Base-by-base conservation (phyloP, 148 eudicot genomes). In the Bassia scoparia region DNA sequence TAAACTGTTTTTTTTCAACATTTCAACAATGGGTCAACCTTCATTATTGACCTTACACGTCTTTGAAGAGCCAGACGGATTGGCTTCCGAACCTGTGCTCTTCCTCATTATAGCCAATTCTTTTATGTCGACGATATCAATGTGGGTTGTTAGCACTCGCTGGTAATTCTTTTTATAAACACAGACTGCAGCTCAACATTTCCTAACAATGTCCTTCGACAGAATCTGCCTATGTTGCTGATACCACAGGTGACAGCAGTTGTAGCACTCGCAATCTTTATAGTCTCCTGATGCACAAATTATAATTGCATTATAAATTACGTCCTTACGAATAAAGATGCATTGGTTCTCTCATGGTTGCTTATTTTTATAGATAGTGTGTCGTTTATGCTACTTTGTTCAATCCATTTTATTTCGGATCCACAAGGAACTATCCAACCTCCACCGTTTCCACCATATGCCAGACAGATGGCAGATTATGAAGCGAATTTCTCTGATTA, bases 271-370 rank as follows among this genome's bases (percentile, higher is more conserved):
- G 72, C 44, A 75, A 58, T 68, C 58, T 75, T 10, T 56, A 30
- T 21, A 75, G 72, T 30, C 17, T 75, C 12, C 58, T 58, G 58
- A 58, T 68, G 58, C 17, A 58, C 13, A 31, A 33, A 34, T 58
- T 12, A 44, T 48, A 67, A 17, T 31, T 75, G 46, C n/a, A n/a
- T n/a, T n/a, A n/a, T n/a, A 43, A 54, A n/a, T 75, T 75, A 33
- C 58, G 59, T 3, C 78, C 78, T 4, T 59, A 21, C 67, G 46
- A 75, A 53, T 44, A 5, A 67, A 75, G 78, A 67, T 75, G 72
- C 67, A 67, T 75, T 56, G 78, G 72, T 43, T 68, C 78, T 56
- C 66, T n/a, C 72, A 67, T 43, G 78, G 78, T 7, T 75, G 72
- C 65, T 75, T 7, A 58, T 75, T 2, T 75, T 67, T 44, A 20